Percentiles rank a stretch among this genome's conserved stretches.
Conservation (phyloP, 73 alveolate genomes). For the Paramecium primaurelia region DNA sequence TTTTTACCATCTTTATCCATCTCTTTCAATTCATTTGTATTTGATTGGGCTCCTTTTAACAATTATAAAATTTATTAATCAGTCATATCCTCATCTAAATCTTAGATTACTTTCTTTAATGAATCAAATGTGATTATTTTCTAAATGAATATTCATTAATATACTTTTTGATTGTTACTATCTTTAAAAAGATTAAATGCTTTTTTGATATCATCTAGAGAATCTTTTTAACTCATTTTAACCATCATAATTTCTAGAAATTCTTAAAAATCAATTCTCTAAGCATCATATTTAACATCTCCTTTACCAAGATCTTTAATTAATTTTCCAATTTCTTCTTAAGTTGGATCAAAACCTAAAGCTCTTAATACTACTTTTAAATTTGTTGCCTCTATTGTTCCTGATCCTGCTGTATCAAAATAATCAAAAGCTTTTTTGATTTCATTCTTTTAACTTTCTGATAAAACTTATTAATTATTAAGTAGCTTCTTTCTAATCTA, state of each 20-base stretch:
- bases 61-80: slow-evolving; percentile 64
- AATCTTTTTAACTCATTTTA: slow-evolving; percentile 94
- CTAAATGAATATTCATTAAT: background rate
- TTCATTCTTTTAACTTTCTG: slow-evolving; percentile 92
- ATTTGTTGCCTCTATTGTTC: slow-evolving; percentile 95
- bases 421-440: slow-evolving; percentile 97
- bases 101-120: slow-evolving; percentile 85
- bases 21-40: slow-evolving; percentile 42
- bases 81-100: slow-evolving; percentile 93
- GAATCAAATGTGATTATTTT: slow-evolving; percentile 80
- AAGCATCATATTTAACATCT: slow-evolving; percentile 86
- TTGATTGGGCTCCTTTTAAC: slow-evolving; percentile 57
- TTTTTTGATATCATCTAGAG: slow-evolving; percentile 79
- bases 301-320: slow-evolving; percentile 84
- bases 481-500: slow-evolving; percentile 30
- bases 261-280: slow-evolving; percentile 95
- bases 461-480: slow-evolving; percentile 70
- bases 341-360: slow-evolving; percentile 96
- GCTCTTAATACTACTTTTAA: slow-evolving; percentile 95
- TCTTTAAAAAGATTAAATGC: slow-evolving; percentile 92
- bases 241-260: slow-evolving; percentile 95
- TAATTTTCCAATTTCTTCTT: slow-evolving; percentile 91
- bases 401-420: slow-evolving; percentile 96
- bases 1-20: slow-evolving; percentile 51
- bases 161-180: slow-evolving; percentile 72